A percentile compares a stretch with the other conserved stretches of the same genome.
These are phyloP conservation scores for Erysimum cheiri DNA, from an alignment of 441 rosid genomes.

Conservation along the genomic window DNA sequence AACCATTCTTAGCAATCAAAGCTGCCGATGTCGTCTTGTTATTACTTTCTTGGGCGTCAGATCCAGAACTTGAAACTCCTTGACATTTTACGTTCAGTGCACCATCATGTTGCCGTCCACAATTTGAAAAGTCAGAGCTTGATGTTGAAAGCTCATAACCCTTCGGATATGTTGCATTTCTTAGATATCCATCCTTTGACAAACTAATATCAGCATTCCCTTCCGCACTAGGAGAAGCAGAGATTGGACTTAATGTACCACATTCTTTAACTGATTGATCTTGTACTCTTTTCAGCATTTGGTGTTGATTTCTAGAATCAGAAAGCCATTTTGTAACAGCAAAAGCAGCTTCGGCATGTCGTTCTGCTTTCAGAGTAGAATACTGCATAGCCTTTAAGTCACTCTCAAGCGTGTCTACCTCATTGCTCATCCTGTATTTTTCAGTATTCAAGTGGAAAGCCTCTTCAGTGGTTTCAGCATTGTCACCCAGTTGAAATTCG, in stretches of 20 bases:
- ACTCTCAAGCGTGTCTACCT: slow-evolving; percentile 50
- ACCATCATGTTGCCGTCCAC: slow-evolving; percentile 42
- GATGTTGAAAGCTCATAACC: slow-evolving; percentile 64
- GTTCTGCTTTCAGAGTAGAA: slow-evolving; percentile 56
- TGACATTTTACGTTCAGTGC: slow-evolving; percentile 36
- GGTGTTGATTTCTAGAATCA: slow-evolving; percentile 50
- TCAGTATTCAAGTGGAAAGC: slow-evolving; percentile 45
- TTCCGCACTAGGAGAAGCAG: slow-evolving; percentile 47
- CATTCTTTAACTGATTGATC: slow-evolving; percentile 54
- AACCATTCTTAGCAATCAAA: slow-evolving; percentile 53
- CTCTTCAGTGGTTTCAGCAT: slow-evolving; percentile 51
- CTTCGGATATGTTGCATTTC: slow-evolving; percentile 53
- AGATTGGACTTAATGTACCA: slow-evolving; percentile 46
- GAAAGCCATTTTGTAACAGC: slow-evolving; percentile 62
- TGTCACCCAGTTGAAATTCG: slow-evolving; percentile 51
- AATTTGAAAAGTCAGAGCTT: slow-evolving; percentile 58
- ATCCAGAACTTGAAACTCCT: slow-evolving; percentile 40
- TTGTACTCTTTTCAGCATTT: slow-evolving; percentile 51
- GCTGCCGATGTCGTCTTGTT: slow-evolving; percentile 38
- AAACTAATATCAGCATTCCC: slow-evolving; percentile 37
- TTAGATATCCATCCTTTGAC: slow-evolving; percentile 49
- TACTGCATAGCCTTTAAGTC: slow-evolving; percentile 49
- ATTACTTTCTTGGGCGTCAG: slow-evolving; percentile 42
- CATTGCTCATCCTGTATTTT: slow-evolving; percentile 54
- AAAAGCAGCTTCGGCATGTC: slow-evolving; percentile 57